Evolutionary conservation across 2,329 filamentous ascomycete genomes (phyloP).

Genomic region (Whalleya microplaca): DNA sequence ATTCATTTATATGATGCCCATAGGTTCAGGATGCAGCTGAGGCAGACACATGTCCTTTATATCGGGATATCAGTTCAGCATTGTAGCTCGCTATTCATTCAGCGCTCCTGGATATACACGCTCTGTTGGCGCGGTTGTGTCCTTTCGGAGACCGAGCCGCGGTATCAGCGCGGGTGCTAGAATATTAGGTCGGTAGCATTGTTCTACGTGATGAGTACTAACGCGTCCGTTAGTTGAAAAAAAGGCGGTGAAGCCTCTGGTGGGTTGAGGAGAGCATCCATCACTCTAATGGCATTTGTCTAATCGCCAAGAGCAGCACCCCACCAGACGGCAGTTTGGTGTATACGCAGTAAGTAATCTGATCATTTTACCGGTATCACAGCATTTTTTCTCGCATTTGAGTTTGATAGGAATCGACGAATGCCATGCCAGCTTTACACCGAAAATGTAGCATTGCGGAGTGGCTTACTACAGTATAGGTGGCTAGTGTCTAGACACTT

Average conservation of each 20-base stretch:
- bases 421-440: constrained; percentile 24
- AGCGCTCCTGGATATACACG: neutral
- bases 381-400: neutral
- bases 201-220: too few relatives aligned
- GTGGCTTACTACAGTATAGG: constrained; percentile 16
- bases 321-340: constrained; percentile 10
- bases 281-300: constrained; percentile 9
- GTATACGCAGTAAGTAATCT: too few relatives aligned
- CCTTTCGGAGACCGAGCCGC: neutral
- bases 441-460: constrained; percentile 22
- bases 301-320: constrained; percentile 21
- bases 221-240: neutral
- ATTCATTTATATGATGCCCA: neutral
- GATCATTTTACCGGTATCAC: constrained; percentile 12
- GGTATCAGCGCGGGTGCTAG: neutral
- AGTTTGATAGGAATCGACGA: constrained; percentile 10
- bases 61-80: neutral
- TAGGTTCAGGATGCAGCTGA: neutral
- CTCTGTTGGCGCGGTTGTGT: neutral
- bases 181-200: neutral
- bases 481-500: neutral
- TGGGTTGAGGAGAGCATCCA: constrained; percentile 6
- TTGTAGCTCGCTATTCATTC: neutral
- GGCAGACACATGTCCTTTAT: neutral
- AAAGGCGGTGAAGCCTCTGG: constrained; percentile 18